Percentiles rank a stretch among this genome's conserved stretches.
Conservation (phyloP, 345 rosid species). For the Populus tremula region DNA sequence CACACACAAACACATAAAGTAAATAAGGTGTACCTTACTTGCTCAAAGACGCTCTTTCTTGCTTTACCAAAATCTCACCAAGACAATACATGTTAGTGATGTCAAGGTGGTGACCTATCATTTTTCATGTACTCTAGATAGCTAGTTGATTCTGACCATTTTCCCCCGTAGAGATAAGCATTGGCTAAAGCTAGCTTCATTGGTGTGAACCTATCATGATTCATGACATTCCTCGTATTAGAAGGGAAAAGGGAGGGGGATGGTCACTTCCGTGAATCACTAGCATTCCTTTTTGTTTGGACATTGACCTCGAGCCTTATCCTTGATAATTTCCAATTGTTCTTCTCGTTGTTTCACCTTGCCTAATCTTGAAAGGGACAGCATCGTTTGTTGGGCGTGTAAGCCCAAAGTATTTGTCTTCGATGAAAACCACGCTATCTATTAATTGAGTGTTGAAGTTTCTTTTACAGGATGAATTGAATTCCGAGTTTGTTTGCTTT, state of each 20-base stretch:
- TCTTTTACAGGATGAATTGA: background rate
- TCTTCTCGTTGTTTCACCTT: background rate
- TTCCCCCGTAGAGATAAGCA: background rate
- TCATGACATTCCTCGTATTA: background rate
- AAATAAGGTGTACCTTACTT: background rate
- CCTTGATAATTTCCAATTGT: background rate
- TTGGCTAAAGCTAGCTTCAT: background rate
- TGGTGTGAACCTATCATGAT: background rate
- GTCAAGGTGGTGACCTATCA: slow-evolving; percentile 3
- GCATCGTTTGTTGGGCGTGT: background rate
- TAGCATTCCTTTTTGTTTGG: slow-evolving; percentile 13
- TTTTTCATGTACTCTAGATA: slow-evolving; percentile 14
- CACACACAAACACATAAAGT: slow-evolving; percentile 14
- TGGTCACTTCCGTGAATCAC: slow-evolving; percentile 20
- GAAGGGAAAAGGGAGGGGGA: background rate
- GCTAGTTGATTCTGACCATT: background rate
- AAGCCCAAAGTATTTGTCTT: background rate
- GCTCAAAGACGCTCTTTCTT: background rate
- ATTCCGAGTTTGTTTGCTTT: background rate
- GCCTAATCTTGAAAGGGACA: slow-evolving; percentile 30
- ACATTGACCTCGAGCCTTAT: slow-evolving; percentile 16
- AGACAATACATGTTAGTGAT: slow-evolving; percentile 10
- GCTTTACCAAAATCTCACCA: background rate
- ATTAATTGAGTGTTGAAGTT: background rate
- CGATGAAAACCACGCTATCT: slow-evolving; percentile 6